A percentile compares a stretch with the other conserved stretches of the same genome.
Evolutionary conservation across 163 green algal genomes (phyloP).

Genomic region (Prototheca stagnorum): DNA sequence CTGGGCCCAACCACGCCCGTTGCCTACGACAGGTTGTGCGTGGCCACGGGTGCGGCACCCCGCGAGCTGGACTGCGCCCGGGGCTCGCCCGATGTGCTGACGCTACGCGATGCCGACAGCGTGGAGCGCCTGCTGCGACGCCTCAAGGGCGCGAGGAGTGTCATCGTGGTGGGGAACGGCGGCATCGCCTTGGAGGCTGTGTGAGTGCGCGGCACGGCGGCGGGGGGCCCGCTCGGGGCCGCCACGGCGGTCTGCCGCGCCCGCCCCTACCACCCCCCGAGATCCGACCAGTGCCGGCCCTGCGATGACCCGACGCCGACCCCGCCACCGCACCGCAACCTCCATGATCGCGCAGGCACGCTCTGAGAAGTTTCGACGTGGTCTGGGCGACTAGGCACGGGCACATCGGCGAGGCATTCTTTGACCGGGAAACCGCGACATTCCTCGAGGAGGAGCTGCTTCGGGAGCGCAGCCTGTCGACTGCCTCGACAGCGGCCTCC

Average conservation of each 20-base stretch:
- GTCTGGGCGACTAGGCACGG: constrained; percentile 60
- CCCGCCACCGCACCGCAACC: too few species aligned
- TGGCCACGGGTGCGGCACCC: constrained; percentile 49
- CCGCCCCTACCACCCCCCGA: background rate
- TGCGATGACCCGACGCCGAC: background rate
- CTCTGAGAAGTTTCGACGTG: constrained; percentile 35
- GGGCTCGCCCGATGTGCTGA: constrained; percentile 25
- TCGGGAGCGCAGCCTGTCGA: background rate
- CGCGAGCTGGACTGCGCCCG: background rate
- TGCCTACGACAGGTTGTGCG: constrained; percentile 61
- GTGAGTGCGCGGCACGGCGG: constrained; percentile 1
- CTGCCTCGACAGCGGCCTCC: background rate
- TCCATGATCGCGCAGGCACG: constrained; percentile 14
- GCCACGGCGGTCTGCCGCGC: background rate
- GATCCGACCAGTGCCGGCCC: background rate
- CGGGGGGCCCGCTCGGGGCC: background rate
- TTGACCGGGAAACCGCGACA: constrained; percentile 60
- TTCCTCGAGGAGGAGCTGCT: constrained; percentile 48
- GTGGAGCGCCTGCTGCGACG: constrained; percentile 19
- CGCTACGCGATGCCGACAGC: constrained; percentile 53
- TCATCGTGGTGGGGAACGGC: constrained; percentile 60
- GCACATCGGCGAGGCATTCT: constrained; percentile 76
- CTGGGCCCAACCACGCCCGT: too few species aligned
- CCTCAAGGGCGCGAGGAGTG: constrained; percentile 15
- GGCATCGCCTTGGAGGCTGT: constrained; percentile 66